Evolutionary conservation across 306 rosid species (phyloP), one percentile per base, ranked within the genome.

Genomic region (Cicer pinnatifidum): DNA sequence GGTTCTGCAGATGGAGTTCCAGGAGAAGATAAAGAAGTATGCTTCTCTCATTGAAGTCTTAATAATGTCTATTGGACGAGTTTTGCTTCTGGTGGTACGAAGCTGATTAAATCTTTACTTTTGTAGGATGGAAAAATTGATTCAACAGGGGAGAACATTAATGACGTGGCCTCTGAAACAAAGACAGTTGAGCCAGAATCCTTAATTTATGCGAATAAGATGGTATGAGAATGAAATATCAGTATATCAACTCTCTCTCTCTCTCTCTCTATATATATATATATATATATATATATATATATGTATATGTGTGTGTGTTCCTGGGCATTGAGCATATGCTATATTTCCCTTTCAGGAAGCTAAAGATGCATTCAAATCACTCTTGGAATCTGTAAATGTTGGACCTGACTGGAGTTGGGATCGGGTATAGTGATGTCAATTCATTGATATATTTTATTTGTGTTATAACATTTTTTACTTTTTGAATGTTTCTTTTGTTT

Each of bases 351-450:
- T 23, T 62, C 47, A 93, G 98, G 98, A 93, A 83, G 98, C 96
- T 51, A 91, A 93, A 85, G 86, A 85, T 71, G 91, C 92, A 69
- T 93, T 93, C 76, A 91, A 89, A 88, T 81, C 88, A 47, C 91
- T 93, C 69, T 63, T 93, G 89, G 97, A 89, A 82, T 85, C 91
- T 64, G 85, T 91, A 43, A 90, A 89, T 82, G 85, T 93, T 82
- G 93, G 97, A 58, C 89, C 96, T 76, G 98, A 91, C 78, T 93
- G 97, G 97, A 90, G 89, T 60, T 93, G 98, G 98, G 98, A 93
- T 79, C 91, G 96, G 96, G 98, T 93, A 92, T 59, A 78, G 79
- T 65, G 19, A 58, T 81, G 44, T 59, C 19, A 7, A 59, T 73
- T 39, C 48, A 48, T 67, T 67, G 67, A 80, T 73, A 47, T 48